A percentile compares a stretch with the other conserved stretches of the same genome.
phyloP scores from a whole-genome alignment of 1,139 yeast genomes.

The Protomyces pachydermus region DNA sequence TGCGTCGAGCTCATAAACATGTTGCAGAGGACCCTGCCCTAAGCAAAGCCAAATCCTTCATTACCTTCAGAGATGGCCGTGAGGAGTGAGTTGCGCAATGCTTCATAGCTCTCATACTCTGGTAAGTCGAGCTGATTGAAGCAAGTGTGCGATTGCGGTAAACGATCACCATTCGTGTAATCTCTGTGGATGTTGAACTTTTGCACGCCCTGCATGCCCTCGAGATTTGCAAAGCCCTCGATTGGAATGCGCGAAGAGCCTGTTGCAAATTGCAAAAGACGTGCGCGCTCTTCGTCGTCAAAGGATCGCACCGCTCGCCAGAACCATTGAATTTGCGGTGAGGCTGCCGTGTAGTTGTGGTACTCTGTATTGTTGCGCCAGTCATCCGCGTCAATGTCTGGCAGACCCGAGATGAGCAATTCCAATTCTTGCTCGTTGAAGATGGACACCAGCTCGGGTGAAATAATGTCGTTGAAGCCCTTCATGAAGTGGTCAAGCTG shows the following conservation, averaged over 20 bases:
- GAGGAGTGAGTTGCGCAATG: slow-evolving; percentile 71
- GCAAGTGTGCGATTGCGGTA: slow-evolving; percentile 63
- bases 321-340: slow-evolving; percentile 91
- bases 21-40: no score
- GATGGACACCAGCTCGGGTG: slow-evolving; percentile 77
- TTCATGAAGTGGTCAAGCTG: slow-evolving; percentile 80
- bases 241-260: slow-evolving; percentile 97
- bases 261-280: slow-evolving; percentile 87
- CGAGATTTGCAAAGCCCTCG: slow-evolving; percentile 84
- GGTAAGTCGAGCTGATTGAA: slow-evolving; percentile 75
- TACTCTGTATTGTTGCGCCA: slow-evolving; percentile 87
- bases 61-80: slow-evolving; percentile 91
- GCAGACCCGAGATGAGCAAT: slow-evolving; percentile 84
- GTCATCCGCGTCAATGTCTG: slow-evolving; percentile 91
- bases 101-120: slow-evolving; percentile 83
- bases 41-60: slow-evolving; percentile 91
- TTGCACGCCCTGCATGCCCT: slow-evolving; percentile 82
- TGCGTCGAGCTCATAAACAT: background rate
- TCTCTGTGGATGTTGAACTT: slow-evolving; percentile 89
- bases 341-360: slow-evolving; percentile 75
- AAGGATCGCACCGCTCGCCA: slow-evolving; percentile 97
- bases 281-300: slow-evolving; percentile 91
- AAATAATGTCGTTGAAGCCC: slow-evolving; percentile 77
- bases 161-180: slow-evolving; percentile 75
- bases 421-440: slow-evolving; percentile 96